Evolutionary conservation across 2,329 filamentous ascomycete species (phyloP), one percentile per base, ranked within the genome.

Genomic region (Dichotomopilus funicola): DNA sequence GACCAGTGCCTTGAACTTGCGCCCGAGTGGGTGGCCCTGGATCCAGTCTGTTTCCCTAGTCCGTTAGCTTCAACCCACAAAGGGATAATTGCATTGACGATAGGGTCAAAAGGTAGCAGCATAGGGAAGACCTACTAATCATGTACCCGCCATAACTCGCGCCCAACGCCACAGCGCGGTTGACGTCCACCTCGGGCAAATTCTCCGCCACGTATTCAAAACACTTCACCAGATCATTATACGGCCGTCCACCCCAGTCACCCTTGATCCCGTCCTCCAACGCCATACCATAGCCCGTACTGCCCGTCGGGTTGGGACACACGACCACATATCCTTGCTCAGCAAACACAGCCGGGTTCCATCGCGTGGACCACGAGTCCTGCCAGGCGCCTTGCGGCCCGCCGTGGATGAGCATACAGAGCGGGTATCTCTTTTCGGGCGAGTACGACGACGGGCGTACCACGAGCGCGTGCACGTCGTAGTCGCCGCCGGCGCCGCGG

Each of bases 281-380:
- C 36, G 80, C 78, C 72, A 92, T 87, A 5, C 90, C 90, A 64
- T 91, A 95, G 3, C 89, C 87, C 5, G 88, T 91, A 64, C 83
- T 88, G 13, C 90, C 90, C 0, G 89, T 94, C 7, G 88, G 88
- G 68, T 95, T 95, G 8, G 89, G 88, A 49, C 83, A 79, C 47
- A 95, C 83, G 27, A 87, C 88, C 3, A 95, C 80, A 66, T 94
- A 95, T 46, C 90, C 90, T 71, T 92, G 88, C 68, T 95, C 89
- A 3, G 90, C 89, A 66, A 90, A 95, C 8, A 92, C 79, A 57
- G 88, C 88, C 1, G 88, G 86, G 67, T 95, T 95, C 90, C 90
- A 95, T 13, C 90, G 78, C 2, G 86, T 90, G 68, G 81, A 87
- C 88, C 89, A 95, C 34, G 78, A 75, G 65, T 94, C 86, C 36